A percentile compares a stretch with the other conserved stretches of the same genome.
Evolutionary conservation across 2,329 filamentous ascomycete species (phyloP).

Genomic region (Neonectria faginata): DNA sequence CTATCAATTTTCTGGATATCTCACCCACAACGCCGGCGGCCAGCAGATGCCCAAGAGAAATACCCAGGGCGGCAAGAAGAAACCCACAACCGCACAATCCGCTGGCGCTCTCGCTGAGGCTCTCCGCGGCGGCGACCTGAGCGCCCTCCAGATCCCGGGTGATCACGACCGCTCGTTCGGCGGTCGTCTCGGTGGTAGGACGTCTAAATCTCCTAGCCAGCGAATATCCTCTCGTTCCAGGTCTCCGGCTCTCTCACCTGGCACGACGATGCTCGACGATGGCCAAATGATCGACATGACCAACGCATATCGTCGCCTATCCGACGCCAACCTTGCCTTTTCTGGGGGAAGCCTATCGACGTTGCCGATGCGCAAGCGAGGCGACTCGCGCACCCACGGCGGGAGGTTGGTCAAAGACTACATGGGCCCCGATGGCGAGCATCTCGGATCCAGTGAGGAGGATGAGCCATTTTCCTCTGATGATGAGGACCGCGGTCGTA

Average conservation of each 20-base stretch:
- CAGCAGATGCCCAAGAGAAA: constrained; percentile 64
- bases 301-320: constrained; percentile 76
- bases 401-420: constrained; percentile 77
- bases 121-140: constrained; percentile 64
- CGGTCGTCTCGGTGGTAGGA: constrained; percentile 52
- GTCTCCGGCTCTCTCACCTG: constrained; percentile 50
- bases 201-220: constrained; percentile 64
- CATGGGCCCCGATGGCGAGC: constrained; percentile 72
- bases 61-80: constrained; percentile 56
- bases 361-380: constrained; percentile 67
- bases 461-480: constrained; percentile 73
- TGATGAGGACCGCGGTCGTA: constrained; percentile 75
- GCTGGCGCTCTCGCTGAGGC: constrained; percentile 62
- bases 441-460: constrained; percentile 77
- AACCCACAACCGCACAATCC: constrained; percentile 41
- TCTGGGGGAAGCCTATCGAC: constrained; percentile 73
- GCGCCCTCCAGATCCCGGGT: constrained; percentile 61
- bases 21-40: constrained; percentile 63
- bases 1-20: constrained; percentile 72
- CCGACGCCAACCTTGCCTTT: constrained; percentile 75
- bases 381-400: constrained; percentile 58
- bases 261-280: constrained; percentile 66
- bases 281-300: constrained; percentile 74
- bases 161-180: constrained; percentile 56
- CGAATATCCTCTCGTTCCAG: constrained; percentile 57